Evolutionary conservation across 495 filamentous ascomycete genomes (phyloP).

Genomic region (Neurospora sp.): DNA sequence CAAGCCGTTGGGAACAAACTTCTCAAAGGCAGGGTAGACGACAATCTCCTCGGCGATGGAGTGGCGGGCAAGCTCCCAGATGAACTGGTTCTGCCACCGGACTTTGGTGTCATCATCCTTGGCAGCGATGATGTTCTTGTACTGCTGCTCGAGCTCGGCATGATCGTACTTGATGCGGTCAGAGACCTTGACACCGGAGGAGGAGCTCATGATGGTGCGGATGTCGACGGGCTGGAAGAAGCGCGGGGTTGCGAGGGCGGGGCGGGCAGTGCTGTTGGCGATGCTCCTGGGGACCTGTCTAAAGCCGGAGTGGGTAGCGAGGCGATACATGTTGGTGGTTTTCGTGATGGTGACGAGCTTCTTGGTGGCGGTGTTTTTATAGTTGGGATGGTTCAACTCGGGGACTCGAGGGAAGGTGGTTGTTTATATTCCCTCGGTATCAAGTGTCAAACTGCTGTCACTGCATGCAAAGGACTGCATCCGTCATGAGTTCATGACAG

Average conservation of each 20-base stretch:
- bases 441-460: not conserved
- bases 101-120: conserved; percentile 37
- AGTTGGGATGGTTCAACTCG: too few relatives aligned
- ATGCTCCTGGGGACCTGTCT: not conserved
- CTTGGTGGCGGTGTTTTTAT: too few relatives aligned
- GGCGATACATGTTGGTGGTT: not conserved
- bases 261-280: not conserved
- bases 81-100: conserved; percentile 55
- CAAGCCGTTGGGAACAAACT: conserved; percentile 40
- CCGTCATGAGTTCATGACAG: not conserved
- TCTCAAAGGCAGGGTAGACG: conserved; percentile 59
- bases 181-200: conserved; percentile 20
- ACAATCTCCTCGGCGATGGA: conserved; percentile 59
- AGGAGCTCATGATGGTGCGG: not conserved
- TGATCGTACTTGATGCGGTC: conserved; percentile 56
- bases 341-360: not conserved
- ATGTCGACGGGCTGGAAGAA: not conserved
- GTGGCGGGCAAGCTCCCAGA: conserved; percentile 62
- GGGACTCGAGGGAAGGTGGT: too few relatives aligned
- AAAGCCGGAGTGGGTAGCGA: not conserved
- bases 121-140: conserved; percentile 45
- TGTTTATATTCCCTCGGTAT: not conserved
- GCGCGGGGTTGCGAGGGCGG: not conserved
- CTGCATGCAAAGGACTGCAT: not conserved
- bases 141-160: conserved; percentile 47